Conservation (phyloP, 305 asterid genomes). For the Rubia occidens region DNA sequence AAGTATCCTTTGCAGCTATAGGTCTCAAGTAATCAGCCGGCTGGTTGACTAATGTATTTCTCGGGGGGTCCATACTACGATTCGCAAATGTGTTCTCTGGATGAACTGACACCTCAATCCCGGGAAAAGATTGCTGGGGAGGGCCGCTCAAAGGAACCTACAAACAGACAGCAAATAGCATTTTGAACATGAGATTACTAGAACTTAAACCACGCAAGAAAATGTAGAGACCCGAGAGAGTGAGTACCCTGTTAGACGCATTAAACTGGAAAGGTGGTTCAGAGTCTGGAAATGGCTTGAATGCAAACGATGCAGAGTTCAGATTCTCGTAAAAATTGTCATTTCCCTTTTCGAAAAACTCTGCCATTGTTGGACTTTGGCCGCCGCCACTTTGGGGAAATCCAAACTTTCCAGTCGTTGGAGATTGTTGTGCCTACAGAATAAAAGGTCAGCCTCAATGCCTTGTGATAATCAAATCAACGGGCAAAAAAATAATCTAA, state of each 20-base stretch:
- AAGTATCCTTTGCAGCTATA: slow-evolving; percentile 27
- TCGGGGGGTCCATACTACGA: slow-evolving; percentile 27
- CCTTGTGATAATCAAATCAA: background rate
- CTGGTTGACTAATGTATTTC: slow-evolving; percentile 14
- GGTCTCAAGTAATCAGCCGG: slow-evolving; percentile 33
- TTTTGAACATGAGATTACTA: background rate
- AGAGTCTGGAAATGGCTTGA: slow-evolving; percentile 46
- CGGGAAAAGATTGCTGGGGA: slow-evolving; percentile 41
- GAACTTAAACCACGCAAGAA: background rate
- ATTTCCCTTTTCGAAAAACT: slow-evolving; percentile 38
- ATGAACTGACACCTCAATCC: slow-evolving; percentile 34
- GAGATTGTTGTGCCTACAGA: slow-evolving; percentile 72
- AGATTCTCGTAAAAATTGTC: slow-evolving; percentile 39
- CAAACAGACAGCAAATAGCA: slow-evolving; percentile 19
- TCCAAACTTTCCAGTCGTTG: slow-evolving; percentile 78
- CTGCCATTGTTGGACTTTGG: slow-evolving; percentile 24
- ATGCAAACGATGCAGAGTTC: slow-evolving; percentile 50
- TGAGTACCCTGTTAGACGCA: slow-evolving; percentile 38
- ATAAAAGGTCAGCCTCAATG: slow-evolving; percentile 16
- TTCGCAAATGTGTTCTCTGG: slow-evolving; percentile 28
- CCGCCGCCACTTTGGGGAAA: slow-evolving; percentile 18
- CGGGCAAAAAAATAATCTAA: background rate
- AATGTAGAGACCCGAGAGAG: background rate
- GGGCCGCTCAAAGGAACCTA: slow-evolving; percentile 30
- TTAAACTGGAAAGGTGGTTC: slow-evolving; percentile 36